These are phyloP conservation scores for Leccinum subrobustum DNA, from an alignment of 1,284 basidiomycete genomes.

Conservation along the genomic window DNA sequence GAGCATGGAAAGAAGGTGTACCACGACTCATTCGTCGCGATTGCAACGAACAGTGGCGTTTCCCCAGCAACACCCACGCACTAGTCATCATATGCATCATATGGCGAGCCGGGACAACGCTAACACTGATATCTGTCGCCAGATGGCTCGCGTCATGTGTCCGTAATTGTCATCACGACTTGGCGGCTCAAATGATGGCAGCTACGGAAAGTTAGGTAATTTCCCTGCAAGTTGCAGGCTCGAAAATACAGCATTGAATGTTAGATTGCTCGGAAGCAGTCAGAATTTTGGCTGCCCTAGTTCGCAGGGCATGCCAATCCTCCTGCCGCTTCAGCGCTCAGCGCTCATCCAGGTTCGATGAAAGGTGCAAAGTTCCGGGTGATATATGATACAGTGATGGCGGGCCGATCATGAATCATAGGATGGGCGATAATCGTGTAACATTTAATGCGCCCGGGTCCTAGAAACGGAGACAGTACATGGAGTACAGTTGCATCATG, in stretches of 20 bases:
- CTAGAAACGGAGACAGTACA: background rate
- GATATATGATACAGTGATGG: background rate
- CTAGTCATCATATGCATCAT: background rate
- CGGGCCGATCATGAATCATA: background rate
- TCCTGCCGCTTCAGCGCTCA: background rate
- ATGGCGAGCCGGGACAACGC: background rate
- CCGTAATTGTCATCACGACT: too few species aligned
- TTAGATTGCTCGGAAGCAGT: background rate
- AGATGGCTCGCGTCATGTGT: too few species aligned
- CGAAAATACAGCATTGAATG: background rate
- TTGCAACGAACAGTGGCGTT: background rate
- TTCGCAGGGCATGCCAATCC: background rate
- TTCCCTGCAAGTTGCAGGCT: background rate
- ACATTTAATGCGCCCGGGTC: background rate
- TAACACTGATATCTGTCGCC: background rate
- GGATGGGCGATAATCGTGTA: background rate
- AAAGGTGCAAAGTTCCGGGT: background rate
- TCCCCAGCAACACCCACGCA: background rate
- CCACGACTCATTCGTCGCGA: background rate
- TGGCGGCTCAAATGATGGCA: too few species aligned
- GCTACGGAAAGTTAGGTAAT: background rate
- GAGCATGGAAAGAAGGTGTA: background rate
- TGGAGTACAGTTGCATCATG: background rate
- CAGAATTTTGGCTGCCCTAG: background rate
- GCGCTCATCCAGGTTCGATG: background rate